These are phyloP conservation scores for Aspergillus conjunctus DNA, from an alignment of 495 filamentous ascomycete genomes.

Conservation along the genomic window DNA sequence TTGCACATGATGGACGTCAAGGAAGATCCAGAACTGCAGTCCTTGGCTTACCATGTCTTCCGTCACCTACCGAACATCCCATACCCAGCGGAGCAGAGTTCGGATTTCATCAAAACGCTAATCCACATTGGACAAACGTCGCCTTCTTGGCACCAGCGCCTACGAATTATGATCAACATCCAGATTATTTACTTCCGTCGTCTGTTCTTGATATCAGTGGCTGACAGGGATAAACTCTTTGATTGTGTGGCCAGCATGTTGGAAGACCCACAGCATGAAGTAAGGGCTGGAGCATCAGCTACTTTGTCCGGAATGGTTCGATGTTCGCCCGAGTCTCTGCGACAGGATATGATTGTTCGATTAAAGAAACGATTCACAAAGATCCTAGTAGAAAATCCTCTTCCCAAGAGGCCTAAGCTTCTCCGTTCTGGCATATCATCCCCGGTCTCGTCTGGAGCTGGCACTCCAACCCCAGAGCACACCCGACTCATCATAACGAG, in stretches of 20 bases:
- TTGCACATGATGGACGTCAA: slow-evolving; percentile 99
- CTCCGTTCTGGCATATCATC: slow-evolving; percentile 40
- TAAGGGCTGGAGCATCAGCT: slow-evolving; percentile 86
- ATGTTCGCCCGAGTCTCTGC: slow-evolving; percentile 84
- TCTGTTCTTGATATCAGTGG: slow-evolving; percentile 82
- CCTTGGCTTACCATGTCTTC: slow-evolving; percentile 95
- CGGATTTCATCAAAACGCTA: slow-evolving; percentile 77
- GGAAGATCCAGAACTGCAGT: slow-evolving; percentile 94
- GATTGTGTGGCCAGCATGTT: slow-evolving; percentile 93
- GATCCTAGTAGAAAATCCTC: slow-evolving; percentile 75
- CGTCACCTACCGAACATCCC: slow-evolving; percentile 96
- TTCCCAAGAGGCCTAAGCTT: slow-evolving; percentile 72
- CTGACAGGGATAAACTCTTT: slow-evolving; percentile 79
- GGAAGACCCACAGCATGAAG: slow-evolving; percentile 87
- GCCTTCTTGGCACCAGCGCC: slow-evolving; percentile 92
- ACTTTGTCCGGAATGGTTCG: slow-evolving; percentile 97
- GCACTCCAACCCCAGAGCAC: slow-evolving; percentile 80
- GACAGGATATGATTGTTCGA: slow-evolving; percentile 69
- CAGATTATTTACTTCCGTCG: slow-evolving; percentile 98
- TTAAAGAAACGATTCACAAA: slow-evolving; percentile 79
- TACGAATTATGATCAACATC: slow-evolving; percentile 98
- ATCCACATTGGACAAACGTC: slow-evolving; percentile 87
- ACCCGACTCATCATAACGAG: slow-evolving; percentile 76
- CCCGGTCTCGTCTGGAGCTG: slow-evolving; percentile 59
- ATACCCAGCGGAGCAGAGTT: slow-evolving; percentile 82